A percentile compares a stretch with the other conserved stretches of the same genome.
Conservation (phyloP, 129 eudicot genomes). For the Flaveria linearis region DNA sequence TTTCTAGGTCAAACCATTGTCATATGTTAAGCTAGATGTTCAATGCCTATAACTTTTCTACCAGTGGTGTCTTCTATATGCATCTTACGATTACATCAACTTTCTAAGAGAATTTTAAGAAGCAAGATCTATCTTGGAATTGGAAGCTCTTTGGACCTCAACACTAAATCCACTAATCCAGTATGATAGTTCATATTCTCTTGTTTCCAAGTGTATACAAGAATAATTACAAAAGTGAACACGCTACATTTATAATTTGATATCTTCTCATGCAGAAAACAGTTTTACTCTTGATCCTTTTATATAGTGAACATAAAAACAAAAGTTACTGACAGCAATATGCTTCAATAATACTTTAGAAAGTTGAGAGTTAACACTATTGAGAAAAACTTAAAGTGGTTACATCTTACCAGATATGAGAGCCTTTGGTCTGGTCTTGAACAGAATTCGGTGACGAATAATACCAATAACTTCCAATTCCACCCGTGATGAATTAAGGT, state of each 20-base stretch:
- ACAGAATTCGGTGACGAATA: slow-evolving; percentile 78
- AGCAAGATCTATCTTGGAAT: not conserved
- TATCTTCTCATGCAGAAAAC: not conserved
- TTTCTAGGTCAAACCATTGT: slow-evolving; percentile 11
- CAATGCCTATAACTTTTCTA: not conserved
- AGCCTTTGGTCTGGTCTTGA: slow-evolving; percentile 94
- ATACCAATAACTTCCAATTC: slow-evolving; percentile 85
- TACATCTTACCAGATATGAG: slow-evolving; percentile 66
- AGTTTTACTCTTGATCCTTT: not conserved
- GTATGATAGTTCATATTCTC: not conserved
- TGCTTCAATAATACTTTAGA: slow-evolving; percentile 14
- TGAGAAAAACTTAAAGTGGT: not conserved
- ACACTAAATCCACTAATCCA: not conserved
- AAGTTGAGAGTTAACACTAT: not conserved
- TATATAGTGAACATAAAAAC: not conserved
- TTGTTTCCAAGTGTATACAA: not conserved
- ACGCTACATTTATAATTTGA: not conserved
- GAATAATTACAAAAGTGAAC: not conserved
- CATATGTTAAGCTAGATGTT: not conserved
- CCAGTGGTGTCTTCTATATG: not conserved
- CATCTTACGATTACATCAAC: not conserved
- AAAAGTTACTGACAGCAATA: not conserved
- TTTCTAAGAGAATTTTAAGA: not conserved
- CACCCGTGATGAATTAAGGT: slow-evolving; percentile 36
- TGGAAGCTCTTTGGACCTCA: not conserved